These are phyloP conservation scores for Helicocarpus griseus DNA, from an alignment of 2,329 filamentous ascomycete genomes.

Conservation along the genomic window DNA sequence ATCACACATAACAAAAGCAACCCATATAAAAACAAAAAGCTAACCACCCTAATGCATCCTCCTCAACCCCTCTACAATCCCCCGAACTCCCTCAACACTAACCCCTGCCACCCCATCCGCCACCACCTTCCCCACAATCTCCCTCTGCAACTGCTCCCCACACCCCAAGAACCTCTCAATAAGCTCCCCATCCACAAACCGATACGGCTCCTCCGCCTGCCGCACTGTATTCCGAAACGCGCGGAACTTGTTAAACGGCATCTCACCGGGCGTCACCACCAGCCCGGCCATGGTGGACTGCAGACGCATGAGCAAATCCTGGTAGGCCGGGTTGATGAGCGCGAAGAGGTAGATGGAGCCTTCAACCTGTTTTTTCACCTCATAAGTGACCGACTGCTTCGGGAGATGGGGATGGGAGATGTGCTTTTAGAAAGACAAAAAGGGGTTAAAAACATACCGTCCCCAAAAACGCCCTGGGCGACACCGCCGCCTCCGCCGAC, in stretches of 20 bases:
- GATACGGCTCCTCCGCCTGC: slow-evolving; percentile 63
- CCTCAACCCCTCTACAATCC: slow-evolving; percentile 48
- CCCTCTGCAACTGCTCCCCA: slow-evolving; percentile 47
- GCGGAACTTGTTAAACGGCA: slow-evolving; percentile 71
- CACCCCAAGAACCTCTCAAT: slow-evolving; percentile 75
- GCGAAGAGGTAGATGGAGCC: slow-evolving; percentile 87
- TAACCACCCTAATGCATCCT: slow-evolving; percentile 35
- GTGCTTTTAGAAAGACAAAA: slow-evolving; percentile 4
- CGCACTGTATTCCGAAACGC: slow-evolving; percentile 66
- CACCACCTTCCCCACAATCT: slow-evolving; percentile 42
- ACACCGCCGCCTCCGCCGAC: slow-evolving; percentile 55
- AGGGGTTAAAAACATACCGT: slow-evolving; percentile 53
- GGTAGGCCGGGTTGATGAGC: slow-evolving; percentile 59
- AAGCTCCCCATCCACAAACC: slow-evolving; percentile 88
- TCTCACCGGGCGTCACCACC: slow-evolving; percentile 59
- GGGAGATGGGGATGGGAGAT: not conserved
- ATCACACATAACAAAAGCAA: not conserved
- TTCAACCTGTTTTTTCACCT: slow-evolving; percentile 54
- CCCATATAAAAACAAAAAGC: not conserved
- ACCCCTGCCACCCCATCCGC: slow-evolving; percentile 45
- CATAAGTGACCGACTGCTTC: not conserved
- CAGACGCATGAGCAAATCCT: slow-evolving; percentile 73
- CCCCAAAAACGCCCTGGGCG: slow-evolving; percentile 76
- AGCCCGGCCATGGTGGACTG: slow-evolving; percentile 60
- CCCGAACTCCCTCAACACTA: slow-evolving; percentile 51